Evolutionary conservation across 495 filamentous ascomycete genomes (phyloP), one percentile per base, ranked within the genome.

Genomic region (Xylaria flabelliformis): DNA sequence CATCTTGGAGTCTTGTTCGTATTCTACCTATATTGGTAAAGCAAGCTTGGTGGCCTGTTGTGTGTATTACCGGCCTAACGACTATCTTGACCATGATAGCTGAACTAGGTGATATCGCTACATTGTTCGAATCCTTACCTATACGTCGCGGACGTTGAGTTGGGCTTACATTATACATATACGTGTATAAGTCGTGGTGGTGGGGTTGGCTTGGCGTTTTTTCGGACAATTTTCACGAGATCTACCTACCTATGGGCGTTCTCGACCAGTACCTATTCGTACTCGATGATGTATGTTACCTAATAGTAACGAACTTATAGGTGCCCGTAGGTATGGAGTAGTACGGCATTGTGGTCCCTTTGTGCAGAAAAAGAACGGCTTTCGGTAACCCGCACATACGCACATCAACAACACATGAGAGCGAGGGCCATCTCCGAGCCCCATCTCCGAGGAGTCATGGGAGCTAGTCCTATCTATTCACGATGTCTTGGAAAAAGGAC

Each of bases 281-380:
- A 66, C 21, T 66, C 44, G 32, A 53, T 66, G 13, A 53, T 41
- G 19, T 66, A 53, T 41, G 19, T 66, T 66, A 66, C 64, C 64
- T 66, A 66, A 66, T 66, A 19, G 29, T 9, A 66, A 66, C 24
- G n/a, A 9, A 4, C 10, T 24, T n/a, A 15, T 39, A 42, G 10
- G 21, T n/a, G 21, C 41, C 41, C 46, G 32, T 32, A 19, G 2
- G 4, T 36, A 39, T 39, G 36, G 36, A 39, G 36, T 8, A 39
- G 36, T 8, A 42, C 10, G 24, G 41, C 3, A 34, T 17, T 42
- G 63, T 46, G 21, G 64, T 66, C 64, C 64, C 64, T 66, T 64
- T 34, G 62, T 50, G 62, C 62, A 64, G 62, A 4, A 50, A 50
- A 48, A 8, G 15, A 19, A 53, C 51, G 51, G 51, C 51, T 55